Evolutionary conservation across 1,284 basidiomycete species (phyloP).

Genomic region (Sutorius eximius): DNA sequence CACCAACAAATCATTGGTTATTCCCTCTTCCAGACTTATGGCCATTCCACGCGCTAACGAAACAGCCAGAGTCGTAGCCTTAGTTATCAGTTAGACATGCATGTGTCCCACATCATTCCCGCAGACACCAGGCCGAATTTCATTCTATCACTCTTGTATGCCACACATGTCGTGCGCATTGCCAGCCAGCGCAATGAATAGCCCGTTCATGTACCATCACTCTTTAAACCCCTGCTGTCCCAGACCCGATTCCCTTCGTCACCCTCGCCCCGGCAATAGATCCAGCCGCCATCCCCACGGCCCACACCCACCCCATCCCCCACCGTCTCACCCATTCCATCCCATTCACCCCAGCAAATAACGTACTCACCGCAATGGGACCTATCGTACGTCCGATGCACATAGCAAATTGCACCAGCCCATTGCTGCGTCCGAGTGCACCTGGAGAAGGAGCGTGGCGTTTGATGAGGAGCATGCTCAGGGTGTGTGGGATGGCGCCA

Average conservation of each 20-base stretch:
- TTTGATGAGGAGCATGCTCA: slow-evolving; percentile 24
- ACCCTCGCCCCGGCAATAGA: slow-evolving; percentile 18
- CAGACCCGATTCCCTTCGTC: slow-evolving; percentile 12
- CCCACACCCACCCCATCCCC: slow-evolving; percentile 20
- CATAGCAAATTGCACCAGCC: slow-evolving; percentile 26
- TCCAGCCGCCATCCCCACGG: slow-evolving; percentile 14
- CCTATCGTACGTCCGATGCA: slow-evolving; percentile 21
- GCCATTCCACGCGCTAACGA: no score
- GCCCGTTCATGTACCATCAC: neutral
- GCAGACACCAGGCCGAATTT: no score
- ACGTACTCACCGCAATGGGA: slow-evolving; percentile 18
- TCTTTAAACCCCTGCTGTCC: neutral
- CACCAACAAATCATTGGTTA: no score
- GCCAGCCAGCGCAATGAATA: neutral
- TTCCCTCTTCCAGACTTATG: no score
- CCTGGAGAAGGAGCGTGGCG: slow-evolving; percentile 13
- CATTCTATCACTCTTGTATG: no score
- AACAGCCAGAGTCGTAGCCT: no score
- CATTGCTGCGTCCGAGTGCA: slow-evolving; percentile 21
- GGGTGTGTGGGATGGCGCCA: slow-evolving; percentile 13
- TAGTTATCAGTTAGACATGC: no score
- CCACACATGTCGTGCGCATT: no score
- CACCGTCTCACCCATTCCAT: slow-evolving; percentile 15
- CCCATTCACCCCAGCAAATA: slow-evolving; percentile 25
- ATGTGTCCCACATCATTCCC: no score